Conservation (phyloP, 495 filamentous ascomycete genomes). For the Annulohypoxylon bovei region DNA sequence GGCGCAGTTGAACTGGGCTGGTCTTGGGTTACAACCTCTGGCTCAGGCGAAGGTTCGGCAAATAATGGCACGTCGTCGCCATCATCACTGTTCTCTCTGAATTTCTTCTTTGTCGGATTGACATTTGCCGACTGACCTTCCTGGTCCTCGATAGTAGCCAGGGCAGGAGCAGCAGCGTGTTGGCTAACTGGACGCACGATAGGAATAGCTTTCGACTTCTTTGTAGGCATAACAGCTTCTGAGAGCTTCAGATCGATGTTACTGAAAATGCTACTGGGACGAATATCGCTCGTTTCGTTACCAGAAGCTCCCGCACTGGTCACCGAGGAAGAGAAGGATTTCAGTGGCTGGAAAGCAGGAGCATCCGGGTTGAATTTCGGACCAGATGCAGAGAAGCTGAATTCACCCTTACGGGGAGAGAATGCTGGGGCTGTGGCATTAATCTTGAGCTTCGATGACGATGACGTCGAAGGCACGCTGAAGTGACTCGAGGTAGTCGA, state of each 20-base stretch:
- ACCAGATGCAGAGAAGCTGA: slow-evolving; percentile 75
- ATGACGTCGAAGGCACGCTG: slow-evolving; percentile 48
- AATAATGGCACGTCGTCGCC: slow-evolving; percentile 76
- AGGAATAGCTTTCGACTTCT: slow-evolving; percentile 82
- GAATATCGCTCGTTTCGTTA: slow-evolving; percentile 49
- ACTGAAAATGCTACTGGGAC: slow-evolving; percentile 73
- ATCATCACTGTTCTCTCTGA: slow-evolving; percentile 66
- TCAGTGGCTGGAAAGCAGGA: slow-evolving; percentile 76
- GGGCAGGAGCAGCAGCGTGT: slow-evolving; percentile 33
- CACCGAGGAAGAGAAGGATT: slow-evolving; percentile 53
- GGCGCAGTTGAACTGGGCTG: slow-evolving; percentile 40
- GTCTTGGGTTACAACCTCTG: slow-evolving; percentile 55
- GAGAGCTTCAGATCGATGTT: slow-evolving; percentile 69
- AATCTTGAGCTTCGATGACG: slow-evolving; percentile 57
- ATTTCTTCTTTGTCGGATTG: slow-evolving; percentile 73
- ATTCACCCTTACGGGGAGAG: slow-evolving; percentile 72
- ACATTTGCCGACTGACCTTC: slow-evolving; percentile 65
- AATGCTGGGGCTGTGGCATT: slow-evolving; percentile 78
- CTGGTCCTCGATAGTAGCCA: slow-evolving; percentile 56
- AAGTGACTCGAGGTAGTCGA: slow-evolving; percentile 51
- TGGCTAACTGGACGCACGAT: slow-evolving; percentile 73
- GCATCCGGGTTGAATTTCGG: slow-evolving; percentile 83
- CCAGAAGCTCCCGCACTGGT: slow-evolving; percentile 50
- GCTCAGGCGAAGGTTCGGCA: slow-evolving; percentile 65
- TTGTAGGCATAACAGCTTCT: slow-evolving; percentile 68